Base-by-base conservation (phyloP, 108 stramenopile genomes). In the Mediolabrus comicus region DNA sequence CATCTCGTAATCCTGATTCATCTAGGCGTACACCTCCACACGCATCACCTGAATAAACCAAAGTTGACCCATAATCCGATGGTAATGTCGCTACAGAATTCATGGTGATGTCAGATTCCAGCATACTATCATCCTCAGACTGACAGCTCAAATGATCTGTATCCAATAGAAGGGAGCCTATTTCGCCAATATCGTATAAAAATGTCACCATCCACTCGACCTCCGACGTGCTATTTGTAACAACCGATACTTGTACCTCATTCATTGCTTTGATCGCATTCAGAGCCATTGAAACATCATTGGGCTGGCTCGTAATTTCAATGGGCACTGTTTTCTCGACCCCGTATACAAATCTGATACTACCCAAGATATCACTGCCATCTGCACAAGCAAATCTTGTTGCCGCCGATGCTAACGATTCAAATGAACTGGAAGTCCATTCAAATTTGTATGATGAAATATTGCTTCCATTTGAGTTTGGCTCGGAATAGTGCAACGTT, bases 381-480 rank as follows among this genome's bases (percentile, higher is more conserved):
- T 77, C 75, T 32, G 28, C 59, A 36, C 75, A 77, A 4, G 55
- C 35, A 63, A 77, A 36, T 59, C 63, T 64, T 36, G 55, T 46
- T 17, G 58, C 41, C 22, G 63, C 68, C 51, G 38, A 36, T 16
- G 70, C 28, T 19, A 34, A 29, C 11, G 59, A 28, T 11, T 53
- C 58, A 52, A 84, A 84, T 12, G 52, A 34, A 17, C 34, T 64
- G 19, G 74, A 62, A 17, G 79, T 64, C 84, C 84, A 84, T 67
- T 84, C 84, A 62, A 84, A 57, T 54, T 79, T 81, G 77, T 84
- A 84, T 28, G 74, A 68, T 17, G 56, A 46, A 53, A 82, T 71
- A 26, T 52, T 46, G 32, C 61, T 59, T 41, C 84, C 84, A 52
- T 76, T 69, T 11, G 63, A 61, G 34, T 10, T 41, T 14, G 77